phyloP scores from a whole-genome alignment of 495 filamentous ascomycete genomes.

The Talaromyces wortmannii region DNA sequence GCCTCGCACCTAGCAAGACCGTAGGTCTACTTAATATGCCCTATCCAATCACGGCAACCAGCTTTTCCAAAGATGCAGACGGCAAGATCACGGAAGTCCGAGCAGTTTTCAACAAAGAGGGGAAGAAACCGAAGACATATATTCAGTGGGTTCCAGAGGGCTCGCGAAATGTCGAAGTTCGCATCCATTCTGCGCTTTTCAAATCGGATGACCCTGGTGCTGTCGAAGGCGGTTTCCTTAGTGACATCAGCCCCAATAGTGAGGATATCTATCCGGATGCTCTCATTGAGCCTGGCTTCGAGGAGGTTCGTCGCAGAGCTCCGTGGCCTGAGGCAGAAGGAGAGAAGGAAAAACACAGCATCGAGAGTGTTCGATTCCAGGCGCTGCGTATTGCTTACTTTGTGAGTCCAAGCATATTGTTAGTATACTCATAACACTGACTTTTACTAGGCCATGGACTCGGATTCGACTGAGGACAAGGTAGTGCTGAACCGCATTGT shows the following conservation, averaged over 20 bases:
- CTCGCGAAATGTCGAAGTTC: conserved; percentile 4
- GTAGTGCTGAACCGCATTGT: conserved; percentile 90
- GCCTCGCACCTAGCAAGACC: conserved; percentile 81
- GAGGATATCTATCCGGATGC: conserved; percentile 73
- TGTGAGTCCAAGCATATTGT: conserved; percentile 10
- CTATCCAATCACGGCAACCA: conserved; percentile 73
- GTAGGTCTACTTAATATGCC: conserved; percentile 84
- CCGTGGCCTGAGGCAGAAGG: conserved; percentile 79
- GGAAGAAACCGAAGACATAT: conserved; percentile 5
- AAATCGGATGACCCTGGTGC: conserved; percentile 70
- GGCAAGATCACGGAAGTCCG: conserved; percentile 65
- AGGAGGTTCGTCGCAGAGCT: conserved; percentile 65
- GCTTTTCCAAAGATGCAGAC: conserved; percentile 58
- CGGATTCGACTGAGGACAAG: conserved; percentile 67
- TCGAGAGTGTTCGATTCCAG: conserved; percentile 83
- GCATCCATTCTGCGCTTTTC: conserved; percentile 75
- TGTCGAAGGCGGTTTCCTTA: conserved; percentile 66
- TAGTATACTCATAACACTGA: not conserved
- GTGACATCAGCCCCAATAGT: conserved; percentile 79
- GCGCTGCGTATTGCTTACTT: conserved; percentile 86
- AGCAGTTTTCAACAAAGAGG: conserved; percentile 27
- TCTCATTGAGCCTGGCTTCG: conserved; percentile 76
- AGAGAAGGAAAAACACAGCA: conserved; percentile 51
- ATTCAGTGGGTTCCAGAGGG: conserved; percentile 8
- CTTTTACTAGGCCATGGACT: conserved; percentile 49